Conservation (phyloP, 805 yeast genomes). For the Priceomyces castillae region DNA sequence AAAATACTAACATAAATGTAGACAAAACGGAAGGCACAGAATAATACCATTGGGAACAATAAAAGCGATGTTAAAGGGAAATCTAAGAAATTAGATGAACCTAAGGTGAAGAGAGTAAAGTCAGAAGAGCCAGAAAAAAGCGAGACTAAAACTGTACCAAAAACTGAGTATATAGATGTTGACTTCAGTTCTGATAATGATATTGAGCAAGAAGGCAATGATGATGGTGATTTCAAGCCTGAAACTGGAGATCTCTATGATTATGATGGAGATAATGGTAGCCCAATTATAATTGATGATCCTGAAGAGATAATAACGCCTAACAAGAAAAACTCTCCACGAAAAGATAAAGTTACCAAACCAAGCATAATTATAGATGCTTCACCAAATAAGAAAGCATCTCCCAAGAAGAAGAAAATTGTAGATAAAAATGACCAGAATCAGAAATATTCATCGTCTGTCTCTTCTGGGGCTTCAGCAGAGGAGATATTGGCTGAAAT, state of each 20-base stretch:
- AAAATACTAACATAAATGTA: background rate
- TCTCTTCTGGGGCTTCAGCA: constrained; percentile 39
- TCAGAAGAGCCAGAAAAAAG: background rate
- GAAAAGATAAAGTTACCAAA: constrained; percentile 6
- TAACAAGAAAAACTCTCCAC: background rate
- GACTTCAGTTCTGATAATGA: constrained; percentile 7
- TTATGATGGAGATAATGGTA: too few species aligned
- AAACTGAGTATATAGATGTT: constrained; percentile 2
- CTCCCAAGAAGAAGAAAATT: background rate
- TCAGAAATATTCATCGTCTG: constrained; percentile 7
- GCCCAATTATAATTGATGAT: too few species aligned
- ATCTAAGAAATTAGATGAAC: background rate
- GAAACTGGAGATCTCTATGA: constrained; percentile 25
- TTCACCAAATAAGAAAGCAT: constrained; percentile 5
- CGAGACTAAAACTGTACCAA: background rate
- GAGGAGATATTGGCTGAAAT: constrained; percentile 58
- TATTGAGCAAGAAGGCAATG: constrained; percentile 14
- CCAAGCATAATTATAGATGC: constrained; percentile 4
- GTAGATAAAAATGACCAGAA: constrained; percentile 5
- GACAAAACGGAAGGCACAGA: background rate
- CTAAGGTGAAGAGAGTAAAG: background rate
- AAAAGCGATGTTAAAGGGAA: background rate
- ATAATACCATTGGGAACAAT: background rate
- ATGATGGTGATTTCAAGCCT: constrained; percentile 23
- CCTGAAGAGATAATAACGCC: constrained; percentile 16